Percentiles rank a stretch among this genome's conserved stretches.
Evolutionary conservation across 805 yeast genomes (phyloP).

Genomic region (Yarrowia porcina): DNA sequence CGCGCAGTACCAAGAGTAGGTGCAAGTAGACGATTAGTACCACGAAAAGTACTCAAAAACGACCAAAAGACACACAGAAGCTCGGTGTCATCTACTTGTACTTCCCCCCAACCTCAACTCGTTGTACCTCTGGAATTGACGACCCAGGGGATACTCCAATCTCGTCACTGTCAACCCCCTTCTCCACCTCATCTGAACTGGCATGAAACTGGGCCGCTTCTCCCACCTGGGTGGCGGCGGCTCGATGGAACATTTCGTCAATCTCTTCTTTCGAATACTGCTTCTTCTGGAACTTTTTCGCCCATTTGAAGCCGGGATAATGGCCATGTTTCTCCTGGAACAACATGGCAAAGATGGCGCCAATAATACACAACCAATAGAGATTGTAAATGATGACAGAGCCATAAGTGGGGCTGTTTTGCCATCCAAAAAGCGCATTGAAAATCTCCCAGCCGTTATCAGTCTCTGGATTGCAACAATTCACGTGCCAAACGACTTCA

Average conservation of each 20-base stretch:
- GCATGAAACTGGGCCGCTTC: slow-evolving; percentile 29
- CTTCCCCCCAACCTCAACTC: neutral
- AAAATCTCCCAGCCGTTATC: slow-evolving; percentile 97
- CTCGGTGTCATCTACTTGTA: neutral
- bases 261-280: slow-evolving; percentile 39
- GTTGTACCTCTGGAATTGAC: neutral
- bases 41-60: too few relatives aligned
- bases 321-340: slow-evolving; percentile 83
- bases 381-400: slow-evolving; percentile 83
- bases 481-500: slow-evolving; percentile 88
- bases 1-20: too few relatives aligned
- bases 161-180: neutral
- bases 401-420: slow-evolving; percentile 91
- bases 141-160: neutral
- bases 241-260: slow-evolving; percentile 35
- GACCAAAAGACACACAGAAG: too few relatives aligned
- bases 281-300: slow-evolving; percentile 33
- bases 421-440: slow-evolving; percentile 95
- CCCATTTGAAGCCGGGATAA: slow-evolving; percentile 59
- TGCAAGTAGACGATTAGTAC: too few relatives aligned
- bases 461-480: slow-evolving; percentile 91
- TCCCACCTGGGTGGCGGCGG: slow-evolving; percentile 22
- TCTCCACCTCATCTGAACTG: neutral
- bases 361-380: slow-evolving; percentile 75
- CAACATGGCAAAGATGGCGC: slow-evolving; percentile 57